Evolutionary conservation across 768 basidiomycete genomes (phyloP), one percentile per base, ranked within the genome.

Genomic region (Amanita fuliginea): DNA sequence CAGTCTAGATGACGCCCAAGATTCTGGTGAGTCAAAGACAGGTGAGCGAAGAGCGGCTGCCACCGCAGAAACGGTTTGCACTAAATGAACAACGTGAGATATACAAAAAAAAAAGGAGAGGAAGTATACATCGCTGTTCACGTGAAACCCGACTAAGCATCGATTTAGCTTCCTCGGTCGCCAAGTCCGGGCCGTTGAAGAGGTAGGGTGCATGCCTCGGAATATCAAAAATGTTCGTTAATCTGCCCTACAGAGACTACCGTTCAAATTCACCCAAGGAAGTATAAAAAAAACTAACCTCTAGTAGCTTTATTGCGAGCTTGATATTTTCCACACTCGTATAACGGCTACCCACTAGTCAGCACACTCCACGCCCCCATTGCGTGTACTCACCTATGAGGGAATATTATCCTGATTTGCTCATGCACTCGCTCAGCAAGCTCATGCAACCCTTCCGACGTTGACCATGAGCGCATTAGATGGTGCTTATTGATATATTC

Each of bases 401-500:
- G 40, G 55, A 81, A 86, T 0, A 71, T 61, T 6, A 71, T 67
- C 46, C 74, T 77, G n/a, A 86, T 62, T 28, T 71, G 59, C 9
- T 67, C 65, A 35, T 74, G 76, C 11, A 78, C 74, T 47, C 80
- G 69, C 39, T 67, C 62, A 2, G 83, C 78, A 3, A 90, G 68
- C 0, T 63, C 57, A n/a, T 66, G 58, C 21, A 83, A 68, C 1
- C 77, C 80, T 11, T 73, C 64, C 2, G 74, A 65, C 5, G 68
- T 68, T 13, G 75, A 67, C 58, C 79, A 75, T 49, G 67, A 70
- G 14, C 68, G 68, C 65, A 79, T 72, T 13, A 99, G 64, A 58
- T 95, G 87, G 41, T 86, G 81, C 59, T 91, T 92, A 62, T 98
- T 97, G 47, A 98, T 67, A 60, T 83, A 89, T 56, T 83, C 81